Base-by-base conservation (phyloP, 1,139 yeast species). In the Taphrina sp. region DNA sequence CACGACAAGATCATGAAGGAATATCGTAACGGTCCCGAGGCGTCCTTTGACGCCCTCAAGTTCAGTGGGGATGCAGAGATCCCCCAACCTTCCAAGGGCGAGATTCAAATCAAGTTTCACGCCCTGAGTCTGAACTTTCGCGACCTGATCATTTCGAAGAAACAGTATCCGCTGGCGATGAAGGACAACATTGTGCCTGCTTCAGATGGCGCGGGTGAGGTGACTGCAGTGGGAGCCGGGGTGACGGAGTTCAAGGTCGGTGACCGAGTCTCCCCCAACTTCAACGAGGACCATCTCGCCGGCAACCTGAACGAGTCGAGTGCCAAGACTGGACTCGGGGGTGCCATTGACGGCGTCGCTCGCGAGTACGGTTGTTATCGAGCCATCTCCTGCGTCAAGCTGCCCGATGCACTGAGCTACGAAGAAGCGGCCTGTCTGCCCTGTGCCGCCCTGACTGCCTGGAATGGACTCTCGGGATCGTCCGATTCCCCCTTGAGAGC, bases 191-290 rank as follows among this genome's bases (percentile, higher is more conserved):
- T 17, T 3, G 71, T 79, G 36, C 74, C 85, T 38, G 96, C 96
- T 12, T 75, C 89, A 58, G 96, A 89, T 68, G 95, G 90, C 2
- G 73, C 84, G 35, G 96, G 96, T 29, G 76, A 70, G 14, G 79
- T 89, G 49, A 92, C 77, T 35, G 79, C 82, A 17, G 77, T 79
- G 20, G 96, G 96, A 31, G 63, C 71, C 1, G 70, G 75, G 0
- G 95, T 85, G 19, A 69, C 73, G 22, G 69, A 75, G 43, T 82
- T 71, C 66, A 68, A 75, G 56, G 80, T 82, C 24, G 95, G 95
- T 33, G 95, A 88, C 65, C 75, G 77, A 47, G 84, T 88, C 38
- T 12, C 16, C 14, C 19, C 19, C 10, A 34, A 14, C 38, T 34
- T 34, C 17, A 34, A 10, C 12, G 16, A 34, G 38, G 38, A 34